A percentile compares a stretch with the other conserved stretches of the same genome.
Conservation (phyloP, 257 asterid genomes). For the Gentiana dahurica region DNA sequence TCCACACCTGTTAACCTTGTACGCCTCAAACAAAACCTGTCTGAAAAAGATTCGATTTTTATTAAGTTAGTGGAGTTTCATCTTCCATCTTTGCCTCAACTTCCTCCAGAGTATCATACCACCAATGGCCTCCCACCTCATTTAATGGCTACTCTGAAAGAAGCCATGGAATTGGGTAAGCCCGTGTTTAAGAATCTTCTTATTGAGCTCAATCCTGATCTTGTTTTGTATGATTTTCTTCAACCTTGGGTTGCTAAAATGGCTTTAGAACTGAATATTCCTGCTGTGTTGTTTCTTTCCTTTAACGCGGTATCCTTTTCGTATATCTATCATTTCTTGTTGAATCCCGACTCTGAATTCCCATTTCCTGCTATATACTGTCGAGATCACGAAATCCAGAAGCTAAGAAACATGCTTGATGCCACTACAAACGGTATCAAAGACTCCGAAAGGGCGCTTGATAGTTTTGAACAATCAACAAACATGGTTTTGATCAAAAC, state of each 20-base stretch:
- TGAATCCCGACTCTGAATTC: conserved; percentile 14
- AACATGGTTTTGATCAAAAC: conserved; percentile 37
- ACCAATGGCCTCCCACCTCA: conserved; percentile 62
- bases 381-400: conserved; percentile 17
- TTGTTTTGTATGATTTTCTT: conserved; percentile 48
- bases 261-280: conserved; percentile 25
- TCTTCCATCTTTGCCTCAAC: conserved; percentile 33
- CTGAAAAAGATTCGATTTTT: conserved; percentile 29
- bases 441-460: conserved; percentile 14
- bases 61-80: conserved; percentile 43
- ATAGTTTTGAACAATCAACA: conserved; percentile 21
- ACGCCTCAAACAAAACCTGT: conserved; percentile 19
- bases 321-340: conserved; percentile 7
- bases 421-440: conserved; percentile 7
- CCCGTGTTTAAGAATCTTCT: conserved; percentile 32
- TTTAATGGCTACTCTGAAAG: conserved; percentile 33
- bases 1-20: conserved; percentile 40
- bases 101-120: conserved; percentile 51
- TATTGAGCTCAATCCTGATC: conserved; percentile 38
- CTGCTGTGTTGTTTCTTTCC: conserved; percentile 37
- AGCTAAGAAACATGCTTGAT: background rate
- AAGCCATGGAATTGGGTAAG: conserved; percentile 30
- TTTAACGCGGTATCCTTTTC: conserved; percentile 32
- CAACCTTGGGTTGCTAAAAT: conserved; percentile 50
- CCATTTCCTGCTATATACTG: conserved; percentile 35